phyloP scores from a whole-genome alignment of 257 asterid genomes.

The Nicotiana noctiflora region DNA sequence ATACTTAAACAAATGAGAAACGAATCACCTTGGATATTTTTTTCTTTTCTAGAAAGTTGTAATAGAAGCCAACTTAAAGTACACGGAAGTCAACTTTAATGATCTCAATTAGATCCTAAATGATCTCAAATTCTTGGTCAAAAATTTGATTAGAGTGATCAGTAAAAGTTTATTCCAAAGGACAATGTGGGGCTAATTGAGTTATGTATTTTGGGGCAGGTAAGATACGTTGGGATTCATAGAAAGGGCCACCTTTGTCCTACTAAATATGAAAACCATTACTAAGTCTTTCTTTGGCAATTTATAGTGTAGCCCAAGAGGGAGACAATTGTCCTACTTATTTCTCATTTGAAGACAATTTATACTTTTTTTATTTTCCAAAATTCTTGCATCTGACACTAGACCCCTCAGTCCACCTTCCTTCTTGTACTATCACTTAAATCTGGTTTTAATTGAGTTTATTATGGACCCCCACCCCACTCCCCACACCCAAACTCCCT shows the following conservation, averaged over 20 bases:
- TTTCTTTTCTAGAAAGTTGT: not conserved
- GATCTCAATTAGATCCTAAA: not conserved
- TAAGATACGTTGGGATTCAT: not conserved
- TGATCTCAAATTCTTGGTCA: not conserved
- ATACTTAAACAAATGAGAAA: too few species aligned
- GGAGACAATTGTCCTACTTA: constrained; percentile 11
- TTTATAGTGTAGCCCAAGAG: not conserved
- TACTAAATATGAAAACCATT: not conserved
- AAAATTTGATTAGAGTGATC: not conserved
- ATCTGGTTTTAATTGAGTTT: too few species aligned
- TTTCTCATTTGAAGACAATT: not conserved
- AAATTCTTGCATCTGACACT: not conserved
- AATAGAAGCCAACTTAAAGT: not conserved
- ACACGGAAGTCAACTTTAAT: not conserved
- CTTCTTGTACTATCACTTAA: not conserved
- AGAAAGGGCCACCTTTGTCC: not conserved
- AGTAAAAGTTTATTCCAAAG: not conserved
- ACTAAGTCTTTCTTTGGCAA: not conserved
- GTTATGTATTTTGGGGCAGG: not conserved
- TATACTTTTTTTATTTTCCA: not conserved
- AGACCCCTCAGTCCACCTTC: constrained; percentile 7
- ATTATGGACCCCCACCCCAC: too few species aligned
- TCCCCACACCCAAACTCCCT: not conserved
- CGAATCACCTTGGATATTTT: too few species aligned
- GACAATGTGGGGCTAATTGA: not conserved